Evolutionary conservation across 2,329 filamentous ascomycete species (phyloP), one percentile per base, ranked within the genome.

Genomic region (Penicillium sp.): DNA sequence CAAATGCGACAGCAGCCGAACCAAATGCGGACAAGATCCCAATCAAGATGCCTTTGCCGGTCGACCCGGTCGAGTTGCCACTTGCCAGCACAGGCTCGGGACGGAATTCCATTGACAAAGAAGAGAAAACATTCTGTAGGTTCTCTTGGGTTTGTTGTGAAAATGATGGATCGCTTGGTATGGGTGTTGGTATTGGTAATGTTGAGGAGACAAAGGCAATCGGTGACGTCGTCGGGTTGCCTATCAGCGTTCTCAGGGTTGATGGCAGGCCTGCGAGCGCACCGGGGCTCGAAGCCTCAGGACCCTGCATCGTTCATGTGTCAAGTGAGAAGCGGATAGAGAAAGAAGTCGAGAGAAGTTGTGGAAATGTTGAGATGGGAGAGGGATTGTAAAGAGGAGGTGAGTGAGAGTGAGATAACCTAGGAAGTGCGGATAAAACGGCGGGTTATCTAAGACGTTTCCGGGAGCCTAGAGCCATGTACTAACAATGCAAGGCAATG

Each of bases 1-100:
- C 73, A 55, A 90, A 88, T 60, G 96, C 91, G 55, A 97, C 80
- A 31, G 90, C 84, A 42, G 93, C 93, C 37, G 92, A 96, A 59
- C 91, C 93, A 75, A 97, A 93, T 14, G 93, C 95, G 37, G 92
- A 96, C 59, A 97, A 82, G 70, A 99, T 86, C 64, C 93, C 94
- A 73, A 99, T 97, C 74, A 97, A 83, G 68, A 97, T 90, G 73
- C 93, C 93, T 71, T 85, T 86, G 56, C 84, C 85, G 51, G 84
- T 85, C 36, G 82, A 84, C 52, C 79, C 80, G 62, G 75, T 69
- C 52, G 73, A 69, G 65, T 75, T 73, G 69, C 67, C 70, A 70
- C 77, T 55, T 64, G 70, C 59, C 67, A 69, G 57, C 28, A 63
- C 50, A 46, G 58, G 60, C 47, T 60, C 65, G 58, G 57, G 56